These are phyloP conservation scores for Fusarium cyanostomum DNA, from an alignment of 2,329 filamentous ascomycete genomes.

Conservation along the genomic window DNA sequence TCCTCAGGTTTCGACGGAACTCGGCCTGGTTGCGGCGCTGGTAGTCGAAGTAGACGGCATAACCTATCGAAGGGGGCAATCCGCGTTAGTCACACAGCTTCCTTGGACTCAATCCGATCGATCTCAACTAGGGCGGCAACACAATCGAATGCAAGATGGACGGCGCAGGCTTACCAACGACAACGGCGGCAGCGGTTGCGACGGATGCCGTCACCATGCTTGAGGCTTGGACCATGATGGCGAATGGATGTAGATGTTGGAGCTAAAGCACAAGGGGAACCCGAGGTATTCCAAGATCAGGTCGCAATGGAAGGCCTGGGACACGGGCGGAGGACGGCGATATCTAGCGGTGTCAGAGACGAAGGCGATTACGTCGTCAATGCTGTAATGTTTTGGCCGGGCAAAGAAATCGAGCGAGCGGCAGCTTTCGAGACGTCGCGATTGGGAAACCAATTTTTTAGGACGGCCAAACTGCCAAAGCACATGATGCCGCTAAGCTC, in stretches of 20 bases:
- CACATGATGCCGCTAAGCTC: constrained; percentile 41
- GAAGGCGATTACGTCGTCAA: constrained; percentile 36
- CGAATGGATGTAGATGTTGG: constrained; percentile 28
- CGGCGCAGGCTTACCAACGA: constrained; percentile 60
- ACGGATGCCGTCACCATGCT: constrained; percentile 69
- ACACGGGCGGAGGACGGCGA: constrained; percentile 9
- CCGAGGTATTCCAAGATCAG: constrained; percentile 16
- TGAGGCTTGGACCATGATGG: constrained; percentile 59
- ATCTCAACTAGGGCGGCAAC: background rate
- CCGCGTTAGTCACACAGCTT: constrained; percentile 27
- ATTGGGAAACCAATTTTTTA: constrained; percentile 45
- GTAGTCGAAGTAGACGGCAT: constrained; percentile 75
- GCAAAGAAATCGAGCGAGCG: constrained; percentile 31
- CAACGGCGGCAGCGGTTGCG: constrained; percentile 67
- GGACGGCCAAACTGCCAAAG: constrained; percentile 23
- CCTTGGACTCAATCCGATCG: background rate
- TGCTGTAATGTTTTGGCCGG: constrained; percentile 13
- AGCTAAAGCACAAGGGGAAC: constrained; percentile 15
- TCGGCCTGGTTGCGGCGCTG: constrained; percentile 70
- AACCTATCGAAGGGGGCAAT: constrained; percentile 56
- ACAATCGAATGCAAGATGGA: background rate
- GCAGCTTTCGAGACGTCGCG: constrained; percentile 41
- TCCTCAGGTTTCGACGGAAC: constrained; percentile 74
- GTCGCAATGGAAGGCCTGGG: constrained; percentile 14
- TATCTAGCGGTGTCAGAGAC: constrained; percentile 12